Percentiles rank a stretch among this genome's conserved stretches.
These are phyloP conservation scores for Chalaropsis thielavioides DNA, from an alignment of 2,329 filamentous ascomycete species.

Conservation along the genomic window DNA sequence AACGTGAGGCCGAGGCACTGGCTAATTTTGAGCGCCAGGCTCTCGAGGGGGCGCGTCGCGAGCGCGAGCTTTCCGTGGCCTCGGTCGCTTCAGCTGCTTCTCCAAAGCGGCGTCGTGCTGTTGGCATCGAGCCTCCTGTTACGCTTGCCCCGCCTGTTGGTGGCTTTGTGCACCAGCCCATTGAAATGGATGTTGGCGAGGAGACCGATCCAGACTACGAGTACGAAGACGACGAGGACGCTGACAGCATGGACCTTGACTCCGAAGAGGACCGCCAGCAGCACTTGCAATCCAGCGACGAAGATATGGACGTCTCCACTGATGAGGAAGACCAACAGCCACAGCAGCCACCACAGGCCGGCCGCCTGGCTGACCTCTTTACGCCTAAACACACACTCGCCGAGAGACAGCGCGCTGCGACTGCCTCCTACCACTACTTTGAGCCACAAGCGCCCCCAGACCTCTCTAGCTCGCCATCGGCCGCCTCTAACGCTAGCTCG, in stretches of 20 bases:
- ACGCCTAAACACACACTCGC: slow-evolving; percentile 6
- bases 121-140: slow-evolving; percentile 14
- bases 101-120: not conserved
- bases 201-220: slow-evolving; percentile 14
- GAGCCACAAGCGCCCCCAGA: not conserved
- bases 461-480: slow-evolving; percentile 1
- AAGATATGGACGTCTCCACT: not conserved
- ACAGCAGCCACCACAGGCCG: not conserved
- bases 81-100: not conserved
- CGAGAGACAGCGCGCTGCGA: slow-evolving; percentile 5
- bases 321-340: not conserved
- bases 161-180: slow-evolving; percentile 16
- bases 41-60: slow-evolving; percentile 18
- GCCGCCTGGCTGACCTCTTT: slow-evolving; percentile 13
- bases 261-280: not conserved
- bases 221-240: slow-evolving; percentile 1
- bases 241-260: not conserved
- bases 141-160: slow-evolving; percentile 8
- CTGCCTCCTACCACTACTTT: slow-evolving; percentile 15
- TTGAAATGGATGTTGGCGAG: slow-evolving; percentile 11
- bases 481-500: slow-evolving; percentile 22
- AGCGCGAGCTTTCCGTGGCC: slow-evolving; percentile 8
- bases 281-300: not conserved
- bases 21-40: slow-evolving; percentile 12
- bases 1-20: slow-evolving; percentile 10